A percentile compares a stretch with the other conserved stretches of the same genome.
These are phyloP conservation scores for Isoetes taiwanensis DNA, from an alignment of 75 land plant genomes.

Conservation along the genomic window DNA sequence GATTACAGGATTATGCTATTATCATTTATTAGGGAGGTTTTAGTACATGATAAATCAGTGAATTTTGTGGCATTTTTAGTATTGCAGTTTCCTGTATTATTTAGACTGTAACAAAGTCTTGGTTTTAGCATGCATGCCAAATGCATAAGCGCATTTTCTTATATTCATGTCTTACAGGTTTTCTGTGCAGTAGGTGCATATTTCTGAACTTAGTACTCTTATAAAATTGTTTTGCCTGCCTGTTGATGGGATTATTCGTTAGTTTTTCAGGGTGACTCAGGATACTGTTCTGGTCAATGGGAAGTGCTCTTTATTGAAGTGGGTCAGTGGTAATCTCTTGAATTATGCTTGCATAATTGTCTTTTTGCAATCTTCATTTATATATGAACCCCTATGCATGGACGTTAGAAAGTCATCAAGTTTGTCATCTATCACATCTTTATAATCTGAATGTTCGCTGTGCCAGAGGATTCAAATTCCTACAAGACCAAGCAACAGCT, in stretches of 20 bases:
- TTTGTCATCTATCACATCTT: not conserved
- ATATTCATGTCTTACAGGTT: too few species aligned
- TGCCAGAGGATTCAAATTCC: too few species aligned
- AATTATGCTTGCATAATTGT: not conserved
- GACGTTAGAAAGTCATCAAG: not conserved
- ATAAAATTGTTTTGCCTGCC: not conserved
- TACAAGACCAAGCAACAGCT: slow-evolving; percentile 29
- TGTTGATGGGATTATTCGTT: not conserved
- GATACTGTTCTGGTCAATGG: slow-evolving; percentile 52
- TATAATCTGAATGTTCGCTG: slow-evolving; percentile 49
- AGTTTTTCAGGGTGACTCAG: slow-evolving; percentile 52
- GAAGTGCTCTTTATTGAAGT: slow-evolving; percentile 42
- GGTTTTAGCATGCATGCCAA: too few species aligned
- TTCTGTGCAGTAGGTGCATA: not conserved
- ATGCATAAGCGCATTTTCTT: too few species aligned
- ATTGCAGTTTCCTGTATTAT: too few species aligned
- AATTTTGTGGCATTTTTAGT: too few species aligned
- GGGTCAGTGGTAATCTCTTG: slow-evolving; percentile 52
- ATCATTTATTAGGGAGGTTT: too few species aligned
- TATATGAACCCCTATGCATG: not conserved
- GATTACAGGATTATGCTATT: too few species aligned
- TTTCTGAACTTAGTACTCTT: not conserved
- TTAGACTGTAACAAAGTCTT: too few species aligned
- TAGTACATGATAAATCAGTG: too few species aligned
- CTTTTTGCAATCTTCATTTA: not conserved